phyloP scores from a whole-genome alignment of 352 stramenopile genomes.

The Pythium myriotylum region DNA sequence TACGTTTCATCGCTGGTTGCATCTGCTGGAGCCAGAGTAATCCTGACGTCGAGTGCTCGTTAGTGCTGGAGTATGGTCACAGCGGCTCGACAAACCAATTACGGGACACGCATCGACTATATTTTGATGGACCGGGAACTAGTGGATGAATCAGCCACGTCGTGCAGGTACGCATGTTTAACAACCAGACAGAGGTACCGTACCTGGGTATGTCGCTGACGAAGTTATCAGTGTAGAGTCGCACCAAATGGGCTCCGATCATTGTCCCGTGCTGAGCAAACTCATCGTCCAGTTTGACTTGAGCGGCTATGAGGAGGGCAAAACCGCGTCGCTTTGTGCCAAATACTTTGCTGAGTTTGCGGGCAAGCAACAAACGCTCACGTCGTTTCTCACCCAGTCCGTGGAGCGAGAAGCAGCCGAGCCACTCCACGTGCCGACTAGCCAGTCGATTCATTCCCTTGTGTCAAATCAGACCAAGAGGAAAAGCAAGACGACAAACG shows the following conservation, averaged over 20 bases:
- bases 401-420: background rate
- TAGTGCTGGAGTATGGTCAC: constrained; percentile 90
- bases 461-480: background rate
- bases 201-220: background rate
- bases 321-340: constrained; percentile 56
- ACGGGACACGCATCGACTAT: constrained; percentile 91
- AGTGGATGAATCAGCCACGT: constrained; percentile 41
- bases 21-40: too few species aligned
- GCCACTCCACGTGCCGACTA: background rate
- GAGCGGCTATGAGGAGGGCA: constrained; percentile 6
- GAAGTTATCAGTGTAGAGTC: constrained; percentile 30
- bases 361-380: constrained; percentile 73
- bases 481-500: background rate
- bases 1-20: too few species aligned
- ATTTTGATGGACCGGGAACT: constrained; percentile 74
- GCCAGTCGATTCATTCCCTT: background rate
- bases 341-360: constrained; percentile 80
- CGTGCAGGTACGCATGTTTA: constrained; percentile 75
- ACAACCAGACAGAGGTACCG: too few species aligned
- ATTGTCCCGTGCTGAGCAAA: constrained; percentile 72
- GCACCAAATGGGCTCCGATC: constrained; percentile 69
- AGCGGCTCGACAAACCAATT: constrained; percentile 88
- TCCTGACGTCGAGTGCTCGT: too few species aligned
- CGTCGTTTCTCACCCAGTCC: constrained; percentile 34
- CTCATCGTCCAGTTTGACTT: constrained; percentile 40